phyloP scores from a whole-genome alignment of 495 filamentous ascomycete genomes.

The Aspergillus taichungensis region DNA sequence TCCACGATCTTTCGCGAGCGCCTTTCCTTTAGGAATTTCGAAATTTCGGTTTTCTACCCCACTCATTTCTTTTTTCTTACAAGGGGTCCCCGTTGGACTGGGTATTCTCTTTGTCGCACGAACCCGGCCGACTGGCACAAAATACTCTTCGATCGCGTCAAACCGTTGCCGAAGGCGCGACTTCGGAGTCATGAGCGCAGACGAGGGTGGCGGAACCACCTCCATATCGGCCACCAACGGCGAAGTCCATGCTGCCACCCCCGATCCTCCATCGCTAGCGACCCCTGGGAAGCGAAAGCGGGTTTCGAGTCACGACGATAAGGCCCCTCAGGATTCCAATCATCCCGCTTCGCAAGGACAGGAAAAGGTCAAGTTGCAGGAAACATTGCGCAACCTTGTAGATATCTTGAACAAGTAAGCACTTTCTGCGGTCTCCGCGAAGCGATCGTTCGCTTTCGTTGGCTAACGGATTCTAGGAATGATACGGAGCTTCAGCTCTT shows the following conservation, averaged over 20 bases:
- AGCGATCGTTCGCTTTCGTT: neutral
- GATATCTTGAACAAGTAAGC: conserved; percentile 32
- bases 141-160: conserved; percentile 16
- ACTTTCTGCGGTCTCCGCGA: neutral
- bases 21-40: neutral
- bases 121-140: conserved; percentile 5
- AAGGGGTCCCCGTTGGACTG: neutral
- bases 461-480: conserved; percentile 26
- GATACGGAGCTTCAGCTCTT: conserved; percentile 37
- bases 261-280: conserved; percentile 25
- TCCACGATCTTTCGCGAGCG: conserved; percentile 11
- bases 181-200: conserved; percentile 34
- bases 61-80: neutral
- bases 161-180: conserved; percentile 20
- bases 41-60: neutral
- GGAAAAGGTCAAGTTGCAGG: conserved; percentile 30
- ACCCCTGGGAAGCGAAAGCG: conserved; percentile 42
- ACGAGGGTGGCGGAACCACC: conserved; percentile 29
- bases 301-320: conserved; percentile 32
- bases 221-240: conserved; percentile 31
- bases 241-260: conserved; percentile 22
- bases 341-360: conserved; percentile 16
- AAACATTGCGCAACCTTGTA: conserved; percentile 32
- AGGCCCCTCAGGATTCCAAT: conserved; percentile 19
- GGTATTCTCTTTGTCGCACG: neutral